These are phyloP conservation scores for Inonotus hispidus DNA, from an alignment of 1,284 basidiomycete genomes.

Conservation along the genomic window DNA sequence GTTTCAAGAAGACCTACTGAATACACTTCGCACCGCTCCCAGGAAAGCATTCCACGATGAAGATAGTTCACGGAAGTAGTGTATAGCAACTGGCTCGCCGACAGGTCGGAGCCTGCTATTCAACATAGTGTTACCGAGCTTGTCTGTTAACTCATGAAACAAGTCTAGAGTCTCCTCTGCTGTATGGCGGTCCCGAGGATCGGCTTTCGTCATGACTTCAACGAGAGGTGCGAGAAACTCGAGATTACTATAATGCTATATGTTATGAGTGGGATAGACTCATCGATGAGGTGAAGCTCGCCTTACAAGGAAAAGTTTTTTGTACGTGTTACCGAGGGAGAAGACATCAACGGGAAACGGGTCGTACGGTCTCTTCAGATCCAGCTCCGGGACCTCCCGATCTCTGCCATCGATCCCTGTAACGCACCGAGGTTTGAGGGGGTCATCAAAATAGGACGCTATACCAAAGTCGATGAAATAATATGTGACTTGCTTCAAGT, in stretches of 20 bases:
- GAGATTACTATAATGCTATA: constrained; percentile 2
- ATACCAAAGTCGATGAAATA: constrained; percentile 31
- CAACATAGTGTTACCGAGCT: too few species aligned
- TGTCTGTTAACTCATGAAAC: too few species aligned
- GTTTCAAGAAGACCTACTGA: too few species aligned
- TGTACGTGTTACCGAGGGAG: constrained; percentile 4
- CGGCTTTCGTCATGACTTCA: not conserved
- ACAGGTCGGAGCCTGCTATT: too few species aligned
- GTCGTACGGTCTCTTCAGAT: not conserved
- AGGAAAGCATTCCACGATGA: too few species aligned
- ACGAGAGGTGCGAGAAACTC: constrained; percentile 9
- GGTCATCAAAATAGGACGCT: constrained; percentile 14
- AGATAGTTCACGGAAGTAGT: too few species aligned
- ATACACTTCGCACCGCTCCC: too few species aligned
- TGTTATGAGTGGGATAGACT: not conserved
- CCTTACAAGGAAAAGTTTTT: not conserved
- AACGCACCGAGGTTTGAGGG: not conserved
- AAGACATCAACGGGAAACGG: constrained; percentile 10
- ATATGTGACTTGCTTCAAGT: constrained; percentile 17
- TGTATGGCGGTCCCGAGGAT: not conserved
- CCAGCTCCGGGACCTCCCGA: not conserved
- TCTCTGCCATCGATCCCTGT: not conserved
- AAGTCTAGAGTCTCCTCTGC: not conserved
- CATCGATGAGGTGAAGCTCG: not conserved
- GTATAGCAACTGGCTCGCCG: too few species aligned